These are phyloP conservation scores for Zasmidium cellare DNA, from an alignment of 2,329 filamentous ascomycete genomes.

Conservation along the genomic window DNA sequence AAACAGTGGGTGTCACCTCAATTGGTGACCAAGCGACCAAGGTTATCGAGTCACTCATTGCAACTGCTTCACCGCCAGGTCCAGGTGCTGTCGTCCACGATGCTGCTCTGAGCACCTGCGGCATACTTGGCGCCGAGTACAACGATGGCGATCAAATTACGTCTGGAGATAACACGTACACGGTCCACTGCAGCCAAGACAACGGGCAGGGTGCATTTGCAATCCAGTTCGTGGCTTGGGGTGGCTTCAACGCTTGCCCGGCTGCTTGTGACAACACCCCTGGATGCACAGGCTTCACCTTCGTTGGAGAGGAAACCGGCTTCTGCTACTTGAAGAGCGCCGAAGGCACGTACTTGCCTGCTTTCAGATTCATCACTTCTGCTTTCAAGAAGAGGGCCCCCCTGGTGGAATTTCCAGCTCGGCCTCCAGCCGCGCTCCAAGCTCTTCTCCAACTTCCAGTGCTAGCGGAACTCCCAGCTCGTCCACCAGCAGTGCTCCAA, in stretches of 20 bases:
- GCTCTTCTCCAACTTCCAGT: background rate
- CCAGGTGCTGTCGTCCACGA: background rate
- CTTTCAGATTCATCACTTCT: conserved; percentile 3
- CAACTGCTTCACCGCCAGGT: background rate
- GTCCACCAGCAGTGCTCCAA: background rate
- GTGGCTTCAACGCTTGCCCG: conserved; percentile 7
- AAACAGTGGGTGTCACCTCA: background rate
- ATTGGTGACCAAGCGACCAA: background rate
- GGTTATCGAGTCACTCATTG: background rate
- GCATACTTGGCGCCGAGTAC: background rate
- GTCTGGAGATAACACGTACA: background rate
- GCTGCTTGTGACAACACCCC: conserved; percentile 5
- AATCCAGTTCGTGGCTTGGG: background rate
- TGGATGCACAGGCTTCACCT: conserved; percentile 10
- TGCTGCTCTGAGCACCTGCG: background rate
- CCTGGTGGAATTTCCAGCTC: background rate
- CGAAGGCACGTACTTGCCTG: conserved; percentile 2
- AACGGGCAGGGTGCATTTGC: background rate
- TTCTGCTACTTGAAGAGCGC: conserved; percentile 9
- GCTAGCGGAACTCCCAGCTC: background rate
- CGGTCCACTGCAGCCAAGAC: conserved; percentile 3
- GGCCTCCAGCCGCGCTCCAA: background rate
- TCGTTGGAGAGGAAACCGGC: conserved; percentile 3
- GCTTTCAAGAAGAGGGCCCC: conserved; percentile 4
- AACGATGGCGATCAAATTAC: background rate